Evolutionary conservation across 2,329 filamentous ascomycete species (phyloP), one percentile per base, ranked within the genome.

Genomic region (Pseudogymnoascus sp.): DNA sequence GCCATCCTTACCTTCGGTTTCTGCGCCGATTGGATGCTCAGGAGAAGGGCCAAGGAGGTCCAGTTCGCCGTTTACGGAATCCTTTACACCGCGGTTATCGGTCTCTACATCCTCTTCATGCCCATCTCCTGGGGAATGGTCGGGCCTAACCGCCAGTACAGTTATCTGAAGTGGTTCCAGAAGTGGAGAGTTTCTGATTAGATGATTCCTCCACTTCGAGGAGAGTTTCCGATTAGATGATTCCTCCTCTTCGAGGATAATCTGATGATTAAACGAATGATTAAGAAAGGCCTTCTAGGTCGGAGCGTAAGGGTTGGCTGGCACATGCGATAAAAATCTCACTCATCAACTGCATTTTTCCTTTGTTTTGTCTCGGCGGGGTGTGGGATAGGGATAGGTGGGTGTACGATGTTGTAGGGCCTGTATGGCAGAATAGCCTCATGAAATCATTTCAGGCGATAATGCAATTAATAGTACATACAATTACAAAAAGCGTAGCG

Each of bases 91-190:
- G 74, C 83, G 23, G 83, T 92, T 62, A 87, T 96, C 67, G 89
- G 88, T 4, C 82, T 97, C 43, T 99, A 97, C 78, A 82, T 93
- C 71, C 82, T 89, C 71, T 99, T 99, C 80, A 88, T 93, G 68
- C 93, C 90, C 21, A 93, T 99, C 72, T 95, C 91, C 76, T 99
- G 96, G 81, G 95, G 95, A 65, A 99, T 99, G 91, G 87, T 88
- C 63, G 95, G 95, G 12, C 79, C 84, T 65, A 91, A 91, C 78
- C 83, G 84, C 75, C 80, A 97, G 74, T 99, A 93, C 84, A 83
- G 81, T 70, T 93, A 97, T 79, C 81, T 99, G 79, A 96, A 91
- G 81, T 99, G 95, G 95, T 89, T 97, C 69, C 84, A 88, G 67
- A 85, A 79, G 67, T 99, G 93, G 93, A 88, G 71, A 64, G 67